phyloP scores from a whole-genome alignment of 257 asterid genomes.

The Solanum ahanhuiri region DNA sequence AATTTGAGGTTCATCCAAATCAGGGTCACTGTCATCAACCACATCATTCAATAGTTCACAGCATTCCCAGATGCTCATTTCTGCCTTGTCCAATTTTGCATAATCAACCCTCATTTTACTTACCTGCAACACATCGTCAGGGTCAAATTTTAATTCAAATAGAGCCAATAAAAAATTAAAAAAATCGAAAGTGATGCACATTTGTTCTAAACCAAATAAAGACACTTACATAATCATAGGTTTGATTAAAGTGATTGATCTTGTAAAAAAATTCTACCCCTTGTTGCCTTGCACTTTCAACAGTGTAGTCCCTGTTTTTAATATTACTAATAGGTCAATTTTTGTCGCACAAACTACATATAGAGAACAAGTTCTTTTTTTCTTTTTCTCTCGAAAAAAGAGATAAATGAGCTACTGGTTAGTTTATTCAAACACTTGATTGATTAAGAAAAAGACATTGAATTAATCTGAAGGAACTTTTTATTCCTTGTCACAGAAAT shows the following conservation, averaged over 20 bases:
- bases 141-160: neutral
- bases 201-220: neutral
- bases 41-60: slow-evolving; percentile 67
- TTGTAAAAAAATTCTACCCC: slow-evolving; percentile 61
- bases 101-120: slow-evolving; percentile 62
- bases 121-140: slow-evolving; percentile 28
- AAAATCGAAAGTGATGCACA: neutral
- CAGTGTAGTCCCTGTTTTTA: slow-evolving; percentile 60
- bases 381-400: neutral
- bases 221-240: slow-evolving; percentile 57
- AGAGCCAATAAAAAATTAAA: neutral
- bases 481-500: neutral
- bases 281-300: slow-evolving; percentile 59
- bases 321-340: neutral
- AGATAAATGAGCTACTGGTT: neutral
- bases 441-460: neutral
- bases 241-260: slow-evolving; percentile 62
- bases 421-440: neutral
- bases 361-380: neutral
- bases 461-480: neutral
- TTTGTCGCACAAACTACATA: neutral
- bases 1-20: slow-evolving; percentile 90
- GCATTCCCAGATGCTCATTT: slow-evolving; percentile 95
- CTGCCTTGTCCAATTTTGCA: slow-evolving; percentile 46
- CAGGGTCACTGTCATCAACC: slow-evolving; percentile 30